Evolutionary conservation across 345 rosid genomes (phyloP), one percentile per base, ranked within the genome.

Genomic region (Rhizophora apiculata): DNA sequence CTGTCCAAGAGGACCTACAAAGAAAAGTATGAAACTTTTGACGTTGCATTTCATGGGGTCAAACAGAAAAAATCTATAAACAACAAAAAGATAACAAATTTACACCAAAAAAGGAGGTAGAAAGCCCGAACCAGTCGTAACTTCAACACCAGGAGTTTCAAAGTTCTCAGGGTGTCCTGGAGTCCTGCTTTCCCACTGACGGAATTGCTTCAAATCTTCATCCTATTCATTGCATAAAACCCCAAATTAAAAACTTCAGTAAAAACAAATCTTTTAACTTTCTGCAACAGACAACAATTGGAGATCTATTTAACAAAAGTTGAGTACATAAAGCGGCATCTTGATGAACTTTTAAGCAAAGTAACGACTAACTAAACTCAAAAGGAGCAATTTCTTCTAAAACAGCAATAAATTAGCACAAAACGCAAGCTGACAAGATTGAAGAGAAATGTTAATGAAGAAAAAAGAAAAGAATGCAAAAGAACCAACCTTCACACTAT

Each of bases 111-210:
- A 56, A 22, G 63, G 27, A 18, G 2, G 20, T 18, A 27, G 26
- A 58, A 65, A 37, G 32, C 56, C 62, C 83, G 67, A 68, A 96
- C 99, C 99, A 78, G 99, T 96, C 13, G 99, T 96, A 70, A 96
- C 99, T 83, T 96, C 99, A 73, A 92, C 79, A 21, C 99, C 99
- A 32, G 97, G 98, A 54, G 99, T 96, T 85, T 92, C 99, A 57
- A 96, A 96, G 78, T 96, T 96, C 88, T 96, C 99, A 3, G 99
- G 99, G 78, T 96, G 99, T 72, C 99, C 99, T 8, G 99, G 99
- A n/a, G 98, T 96, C 63, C 11, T 86, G 83, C 99, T 96, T 79
- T 83, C 98, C 96, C 93, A 92, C 26, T 96, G 99, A 63, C 99
- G 85, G 80, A 96, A 96, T 0, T 20, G 18, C 90, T 84, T 89